Evolutionary conservation across 805 yeast species (phyloP), one percentile per base, ranked within the genome.

Genomic region (Candida suzukii): DNA sequence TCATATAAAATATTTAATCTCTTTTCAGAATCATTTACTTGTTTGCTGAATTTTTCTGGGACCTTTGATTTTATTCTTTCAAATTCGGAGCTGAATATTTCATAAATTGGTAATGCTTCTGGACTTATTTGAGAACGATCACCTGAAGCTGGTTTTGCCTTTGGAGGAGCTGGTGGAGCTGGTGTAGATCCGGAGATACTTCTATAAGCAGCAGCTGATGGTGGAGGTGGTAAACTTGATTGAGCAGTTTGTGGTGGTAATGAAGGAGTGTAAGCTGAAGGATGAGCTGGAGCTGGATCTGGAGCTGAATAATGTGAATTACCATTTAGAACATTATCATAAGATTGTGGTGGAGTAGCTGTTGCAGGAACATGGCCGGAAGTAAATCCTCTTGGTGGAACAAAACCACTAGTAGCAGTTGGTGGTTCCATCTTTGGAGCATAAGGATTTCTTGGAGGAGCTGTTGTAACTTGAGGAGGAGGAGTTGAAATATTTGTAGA

Each of bases 21-120:
- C 67, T 83, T 83, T 51, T 81, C 91, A 56, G 95, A 79, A 59
- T 91, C 98, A 36, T 64, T 67, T 40, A 83, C 73, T 54, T 88
- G 96, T 46, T 78, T 82, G 22, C 73, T 60, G 54, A 76, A 87
- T 57, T 77, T 79, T 38, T 78, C 84, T 21, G 96, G 95, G 34
- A 88, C 74, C 35, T 70, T 67, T 16, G 95, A 91, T 51, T 80
- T 74, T 16, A 87, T 79, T 25, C 76, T 70, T 22, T 68, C 74
- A 50, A 87, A 60, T 49, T 78, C 78, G 4, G 63, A 57, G 13
- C 68, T 65, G 41, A 93, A 71, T 12, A 67, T 67, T n/a, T 73
- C 68, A 51, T 66, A 78, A 35, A 93, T 76, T 16, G 81, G 80
- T 51, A 63, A 54, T 9, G 80, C 72, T 10, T 67, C 70, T 13